phyloP scores from a whole-genome alignment of 345 rosid genomes.

The Alliaria petiolata region DNA sequence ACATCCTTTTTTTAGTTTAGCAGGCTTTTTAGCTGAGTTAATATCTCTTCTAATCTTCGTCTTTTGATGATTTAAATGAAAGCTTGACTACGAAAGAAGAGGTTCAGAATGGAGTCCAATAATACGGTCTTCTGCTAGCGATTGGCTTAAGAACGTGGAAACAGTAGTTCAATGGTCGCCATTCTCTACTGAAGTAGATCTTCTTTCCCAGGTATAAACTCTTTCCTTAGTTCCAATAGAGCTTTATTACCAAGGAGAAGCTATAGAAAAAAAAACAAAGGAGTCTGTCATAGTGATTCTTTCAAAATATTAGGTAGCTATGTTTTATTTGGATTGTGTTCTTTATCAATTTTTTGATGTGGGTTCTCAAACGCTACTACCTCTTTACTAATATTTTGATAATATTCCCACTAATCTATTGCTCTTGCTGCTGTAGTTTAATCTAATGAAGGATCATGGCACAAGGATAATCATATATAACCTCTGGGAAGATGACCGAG shows the following conservation, averaged over 20 bases:
- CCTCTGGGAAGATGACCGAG: constrained; percentile 96
- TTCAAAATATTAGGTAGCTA: not conserved
- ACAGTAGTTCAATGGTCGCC: constrained; percentile 84
- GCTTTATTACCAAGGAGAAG: not conserved
- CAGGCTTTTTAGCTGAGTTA: not conserved
- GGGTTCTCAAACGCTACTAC: not conserved
- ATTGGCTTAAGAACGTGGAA: constrained; percentile 70
- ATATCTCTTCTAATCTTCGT: constrained; percentile 14
- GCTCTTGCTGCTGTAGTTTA: constrained; percentile 48
- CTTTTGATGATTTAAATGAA: constrained; percentile 29
- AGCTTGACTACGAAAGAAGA: constrained; percentile 75
- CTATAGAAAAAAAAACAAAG: not conserved
- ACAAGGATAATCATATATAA: constrained; percentile 83
- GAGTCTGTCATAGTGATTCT: not conserved
- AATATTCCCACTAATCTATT: not conserved
- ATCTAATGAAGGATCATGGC: constrained; percentile 69
- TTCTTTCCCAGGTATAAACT: constrained; percentile 70
- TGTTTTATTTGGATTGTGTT: not conserved
- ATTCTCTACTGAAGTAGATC: constrained; percentile 61
- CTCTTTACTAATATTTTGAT: not conserved
- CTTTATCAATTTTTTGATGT: constrained; percentile 1
- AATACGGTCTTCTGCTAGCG: constrained; percentile 44
- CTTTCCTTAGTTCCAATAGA: not conserved
- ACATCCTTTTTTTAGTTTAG: not conserved
- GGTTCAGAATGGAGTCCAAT: constrained; percentile 57